Conservation (phyloP, 148 eudicot species). For the Cornus kousa region DNA sequence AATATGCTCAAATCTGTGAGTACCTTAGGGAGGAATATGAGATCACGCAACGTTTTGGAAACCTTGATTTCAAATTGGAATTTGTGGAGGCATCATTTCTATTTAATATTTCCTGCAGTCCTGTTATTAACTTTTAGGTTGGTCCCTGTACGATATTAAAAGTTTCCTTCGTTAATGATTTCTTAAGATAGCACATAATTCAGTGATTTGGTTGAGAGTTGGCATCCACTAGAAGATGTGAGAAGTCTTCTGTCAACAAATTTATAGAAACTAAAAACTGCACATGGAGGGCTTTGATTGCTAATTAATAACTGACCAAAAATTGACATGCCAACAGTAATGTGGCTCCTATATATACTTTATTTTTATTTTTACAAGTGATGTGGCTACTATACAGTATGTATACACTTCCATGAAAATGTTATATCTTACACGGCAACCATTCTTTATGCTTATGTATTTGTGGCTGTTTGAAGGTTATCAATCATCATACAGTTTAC, state of each 20-base stretch:
- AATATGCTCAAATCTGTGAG: constrained; percentile 77
- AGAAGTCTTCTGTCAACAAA: background rate
- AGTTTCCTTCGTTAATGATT: background rate
- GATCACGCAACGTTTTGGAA: constrained; percentile 87
- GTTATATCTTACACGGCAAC: no score
- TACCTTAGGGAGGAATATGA: constrained; percentile 92
- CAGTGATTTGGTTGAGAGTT: background rate
- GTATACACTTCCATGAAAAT: no score
- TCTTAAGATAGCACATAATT: background rate
- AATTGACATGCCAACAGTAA: no score
- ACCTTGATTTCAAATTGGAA: constrained; percentile 83
- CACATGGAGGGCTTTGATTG: background rate
- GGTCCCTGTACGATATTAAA: background rate
- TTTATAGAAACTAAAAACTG: background rate
- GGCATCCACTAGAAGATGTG: background rate
- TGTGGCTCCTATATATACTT: no score
- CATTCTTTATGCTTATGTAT: no score
- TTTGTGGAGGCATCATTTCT: constrained; percentile 72
- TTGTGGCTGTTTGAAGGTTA: background rate
- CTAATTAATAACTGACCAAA: no score
- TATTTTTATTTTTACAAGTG: background rate
- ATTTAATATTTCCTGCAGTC: background rate
- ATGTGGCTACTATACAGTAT: background rate
- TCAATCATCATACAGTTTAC: no score
- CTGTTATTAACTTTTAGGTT: background rate